A percentile compares a stretch with the other conserved stretches of the same genome.
These are phyloP conservation scores for Hypericum perforatum DNA, from an alignment of 345 rosid species.

Conservation along the genomic window DNA sequence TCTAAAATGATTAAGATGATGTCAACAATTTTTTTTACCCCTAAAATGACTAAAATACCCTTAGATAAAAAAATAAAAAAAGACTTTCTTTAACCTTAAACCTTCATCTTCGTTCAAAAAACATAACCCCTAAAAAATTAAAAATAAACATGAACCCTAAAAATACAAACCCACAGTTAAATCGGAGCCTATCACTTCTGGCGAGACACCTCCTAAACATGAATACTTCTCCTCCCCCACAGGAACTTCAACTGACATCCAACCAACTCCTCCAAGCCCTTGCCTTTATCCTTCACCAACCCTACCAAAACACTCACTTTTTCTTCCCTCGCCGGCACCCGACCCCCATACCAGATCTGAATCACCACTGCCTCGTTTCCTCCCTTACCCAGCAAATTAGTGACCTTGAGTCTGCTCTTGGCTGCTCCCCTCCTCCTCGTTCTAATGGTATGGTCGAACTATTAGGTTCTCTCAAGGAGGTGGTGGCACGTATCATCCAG, in stretches of 20 bases:
- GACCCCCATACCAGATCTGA: background rate
- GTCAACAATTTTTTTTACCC: too few species aligned
- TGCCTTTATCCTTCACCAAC: conserved; percentile 26
- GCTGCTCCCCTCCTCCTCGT: conserved; percentile 10
- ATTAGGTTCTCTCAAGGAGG: conserved; percentile 37
- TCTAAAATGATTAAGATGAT: too few species aligned
- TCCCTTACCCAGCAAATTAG: conserved; percentile 45
- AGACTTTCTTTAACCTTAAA: too few species aligned
- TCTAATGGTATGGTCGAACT: conserved; percentile 12
- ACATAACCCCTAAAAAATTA: too few species aligned
- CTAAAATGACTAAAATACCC: too few species aligned
- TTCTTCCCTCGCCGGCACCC: conserved; percentile 4
- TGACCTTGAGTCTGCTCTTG: conserved; percentile 45
- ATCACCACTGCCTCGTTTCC: conserved; percentile 10
- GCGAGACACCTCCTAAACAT: too few species aligned
- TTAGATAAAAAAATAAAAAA: too few species aligned
- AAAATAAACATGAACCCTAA: too few species aligned
- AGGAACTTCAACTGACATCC: background rate
- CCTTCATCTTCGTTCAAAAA: too few species aligned
- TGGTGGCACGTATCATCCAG: conserved; percentile 78
- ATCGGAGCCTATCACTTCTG: too few species aligned
- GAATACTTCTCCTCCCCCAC: conserved; percentile 21
- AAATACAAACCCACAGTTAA: too few species aligned
- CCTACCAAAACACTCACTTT: conserved; percentile 10
- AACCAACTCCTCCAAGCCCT: conserved; percentile 51